Evolutionary conservation across 2,329 filamentous ascomycete genomes (phyloP).

Genomic region (Phoma sp.): DNA sequence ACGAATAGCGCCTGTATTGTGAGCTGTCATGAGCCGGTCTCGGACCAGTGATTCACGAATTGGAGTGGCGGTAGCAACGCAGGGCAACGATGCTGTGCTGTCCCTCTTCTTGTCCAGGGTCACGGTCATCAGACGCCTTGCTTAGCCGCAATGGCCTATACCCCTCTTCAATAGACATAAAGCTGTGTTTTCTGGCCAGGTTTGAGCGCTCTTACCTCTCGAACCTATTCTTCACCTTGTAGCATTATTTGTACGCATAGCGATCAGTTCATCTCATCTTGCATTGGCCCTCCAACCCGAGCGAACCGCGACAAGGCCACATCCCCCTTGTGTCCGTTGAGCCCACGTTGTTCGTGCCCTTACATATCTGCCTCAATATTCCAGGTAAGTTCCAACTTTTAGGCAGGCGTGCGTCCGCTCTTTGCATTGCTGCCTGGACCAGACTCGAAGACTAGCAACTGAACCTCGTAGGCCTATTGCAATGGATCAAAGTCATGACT

Average conservation of each 20-base stretch:
- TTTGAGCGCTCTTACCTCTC: not conserved
- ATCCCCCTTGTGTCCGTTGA: not conserved
- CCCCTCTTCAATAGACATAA: slow-evolving; percentile 10
- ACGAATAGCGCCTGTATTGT: not conserved
- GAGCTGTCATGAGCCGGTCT: not conserved
- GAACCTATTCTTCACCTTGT: not conserved
- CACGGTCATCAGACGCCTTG: slow-evolving; percentile 4
- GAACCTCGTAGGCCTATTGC: not conserved
- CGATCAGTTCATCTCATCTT: not conserved
- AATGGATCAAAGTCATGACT: slow-evolving; percentile 10
- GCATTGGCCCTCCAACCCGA: not conserved
- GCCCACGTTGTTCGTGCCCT: not conserved
- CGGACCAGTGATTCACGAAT: not conserved
- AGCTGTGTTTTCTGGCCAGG: not conserved
- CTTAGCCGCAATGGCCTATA: not conserved
- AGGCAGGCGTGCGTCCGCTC: not conserved
- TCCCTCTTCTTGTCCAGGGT: not conserved
- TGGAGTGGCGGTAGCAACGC: not conserved
- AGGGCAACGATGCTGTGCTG: not conserved
- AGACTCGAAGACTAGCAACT: not conserved
- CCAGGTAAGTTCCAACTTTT: not conserved
- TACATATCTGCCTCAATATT: not conserved
- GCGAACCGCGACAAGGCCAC: not conserved
- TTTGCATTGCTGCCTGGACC: not conserved
- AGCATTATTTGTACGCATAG: not conserved